Evolutionary conservation across 1,139 yeast species (phyloP).

Genomic region (Blastobotrys aristatus): DNA sequence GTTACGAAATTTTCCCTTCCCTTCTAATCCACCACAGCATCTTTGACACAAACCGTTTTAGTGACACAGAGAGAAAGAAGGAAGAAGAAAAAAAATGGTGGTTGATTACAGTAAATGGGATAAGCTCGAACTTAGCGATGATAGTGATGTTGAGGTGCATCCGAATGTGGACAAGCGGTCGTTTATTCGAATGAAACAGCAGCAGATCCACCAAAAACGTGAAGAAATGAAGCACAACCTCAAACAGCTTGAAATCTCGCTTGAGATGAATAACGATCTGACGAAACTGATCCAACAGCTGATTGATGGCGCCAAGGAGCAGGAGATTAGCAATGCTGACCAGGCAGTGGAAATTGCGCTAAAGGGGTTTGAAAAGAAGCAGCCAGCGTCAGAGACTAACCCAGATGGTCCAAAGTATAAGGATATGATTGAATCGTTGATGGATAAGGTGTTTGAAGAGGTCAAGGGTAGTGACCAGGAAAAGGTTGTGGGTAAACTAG

Average conservation of each 20-base stretch:
- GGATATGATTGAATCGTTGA: slow-evolving; percentile 88
- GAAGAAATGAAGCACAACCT: slow-evolving; percentile 73
- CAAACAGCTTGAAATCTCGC: slow-evolving; percentile 65
- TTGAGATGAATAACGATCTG: slow-evolving; percentile 69
- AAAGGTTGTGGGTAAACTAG: slow-evolving; percentile 26
- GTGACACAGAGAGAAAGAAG: no score
- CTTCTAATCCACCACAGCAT: background rate
- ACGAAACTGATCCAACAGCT: slow-evolving; percentile 67
- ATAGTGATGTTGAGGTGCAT: slow-evolving; percentile 93
- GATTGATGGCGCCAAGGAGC: slow-evolving; percentile 34
- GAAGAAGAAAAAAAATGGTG: slow-evolving; percentile 26
- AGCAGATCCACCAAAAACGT: slow-evolving; percentile 93
- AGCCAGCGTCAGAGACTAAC: slow-evolving; percentile 46
- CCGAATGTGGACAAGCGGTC: slow-evolving; percentile 96
- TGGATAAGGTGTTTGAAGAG: slow-evolving; percentile 63
- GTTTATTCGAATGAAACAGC: slow-evolving; percentile 93
- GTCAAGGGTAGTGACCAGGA: slow-evolving; percentile 47
- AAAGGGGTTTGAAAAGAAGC: slow-evolving; percentile 27
- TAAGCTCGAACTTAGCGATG: slow-evolving; percentile 90
- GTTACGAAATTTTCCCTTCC: background rate
- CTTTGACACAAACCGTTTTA: no score
- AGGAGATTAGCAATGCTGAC: slow-evolving; percentile 31
- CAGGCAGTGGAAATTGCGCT: slow-evolving; percentile 25
- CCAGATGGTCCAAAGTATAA: slow-evolving; percentile 67
- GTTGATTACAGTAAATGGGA: slow-evolving; percentile 98